Evolutionary conservation across 768 basidiomycete species (phyloP), one percentile per base, ranked within the genome.

Genomic region (Macrolepiota fuliginosa): DNA sequence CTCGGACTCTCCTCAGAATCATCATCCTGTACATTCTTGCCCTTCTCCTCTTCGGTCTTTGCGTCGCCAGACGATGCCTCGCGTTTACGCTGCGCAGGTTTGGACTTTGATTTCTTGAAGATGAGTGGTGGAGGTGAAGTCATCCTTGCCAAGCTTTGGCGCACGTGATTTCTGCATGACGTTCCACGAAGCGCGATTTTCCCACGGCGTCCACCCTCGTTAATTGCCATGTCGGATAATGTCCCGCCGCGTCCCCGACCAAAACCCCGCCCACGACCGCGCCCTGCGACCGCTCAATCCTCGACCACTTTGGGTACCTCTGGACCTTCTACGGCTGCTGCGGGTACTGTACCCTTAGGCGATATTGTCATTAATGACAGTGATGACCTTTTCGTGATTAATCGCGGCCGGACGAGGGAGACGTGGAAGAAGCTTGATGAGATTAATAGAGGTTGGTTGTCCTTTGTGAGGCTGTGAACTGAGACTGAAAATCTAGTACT

Each of bases 341-440:
- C 56, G 40, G 54, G 70, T 7, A 62, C 66, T 54, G 54, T 66
- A 35, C 64, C 60, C 9, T 17, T 65, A 29, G 61, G 61, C 54
- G 66, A 64, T 47, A 71, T 69, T 19, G 71, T 74, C 52, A 72
- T 76, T 22, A 70, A 81, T 11, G 87, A 91, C 61, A 84, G 83
- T 54, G 90, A 92, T 70, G 84, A 82, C 15, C 76, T 84, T 71
- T 92, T 92, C 66, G 82, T 91, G 67, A 82, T 82, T 54, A 93
- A 91, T 69, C 77, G 74, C 47, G 81, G 81, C 62, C 77, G 89
- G 54, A 83, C 83, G 4, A 69, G 76, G 3, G 74, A 80, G 55
- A 75, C 80, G 2, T 91, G 90, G 88, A 83, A 77, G 68, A 80
- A 79, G 61, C 70, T 92, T 45, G 81, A 86, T 25, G 75, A 83